Evolutionary conservation across 805 yeast species (phyloP), one percentile per base, ranked within the genome.

Genomic region (Tetrapisispora nanseiensis): DNA sequence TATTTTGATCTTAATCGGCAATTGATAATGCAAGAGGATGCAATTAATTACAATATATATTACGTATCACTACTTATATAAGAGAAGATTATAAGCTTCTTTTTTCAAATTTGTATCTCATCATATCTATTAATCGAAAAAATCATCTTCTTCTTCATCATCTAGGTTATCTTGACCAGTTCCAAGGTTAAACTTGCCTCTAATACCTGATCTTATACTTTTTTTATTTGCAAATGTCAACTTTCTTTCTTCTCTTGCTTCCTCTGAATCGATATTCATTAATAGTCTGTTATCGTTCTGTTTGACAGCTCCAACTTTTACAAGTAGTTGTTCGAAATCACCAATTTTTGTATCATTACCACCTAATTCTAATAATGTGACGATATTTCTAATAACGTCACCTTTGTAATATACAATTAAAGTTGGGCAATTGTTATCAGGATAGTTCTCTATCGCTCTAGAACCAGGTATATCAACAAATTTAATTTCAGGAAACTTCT

Each of bases 381-480:
- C 75, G 53, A 69, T 75, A 58, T 92, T 97, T 58, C 80, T 82
- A 20, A 80, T 66, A 8, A 94, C 89, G 48, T 85, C 78, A 23
- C 81, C 82, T 42, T 86, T 76, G 55, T 76, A 75, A 62, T 92
- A 92, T 1, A 92, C 75, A 39, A 92, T 70, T 7, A 92, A 66
- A 0, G 98, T 92, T 2, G 99, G 99, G 53, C 95, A 83, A 67
- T 86, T 89, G 26, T 73, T 60, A 21, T 85, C 90, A 2, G 98
- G 97, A 61, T 89, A 92, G 56, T 81, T 80, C 55, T 90, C 97
- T 49, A 89, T 82, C 40, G 97, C 95, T 61, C 96, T 78, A 45
- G 76, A 72, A 20, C 85, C 95, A n/a, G 84, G 81, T 38, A 92
- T 92, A 52, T 92, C 96, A 33, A 86, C 90, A 57, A 92, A 84